Evolutionary conservation across 345 rosid genomes (phyloP), one percentile per base, ranked within the genome.

Genomic region (Viola odorata): DNA sequence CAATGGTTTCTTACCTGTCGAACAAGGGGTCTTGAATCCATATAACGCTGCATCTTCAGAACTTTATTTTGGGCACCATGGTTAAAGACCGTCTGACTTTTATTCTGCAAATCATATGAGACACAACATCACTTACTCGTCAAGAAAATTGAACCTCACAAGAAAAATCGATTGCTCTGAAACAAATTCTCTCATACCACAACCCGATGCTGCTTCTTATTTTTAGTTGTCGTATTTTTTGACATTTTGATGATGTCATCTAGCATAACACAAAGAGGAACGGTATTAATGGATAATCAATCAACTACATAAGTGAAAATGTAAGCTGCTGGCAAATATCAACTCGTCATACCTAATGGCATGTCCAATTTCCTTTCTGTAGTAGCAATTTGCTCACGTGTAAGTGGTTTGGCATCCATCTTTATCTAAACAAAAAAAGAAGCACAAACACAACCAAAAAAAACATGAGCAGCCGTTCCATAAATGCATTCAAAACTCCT

Each of bases 191-290:
- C 45, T 23, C 81, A 66, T 67, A 89, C 96, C 6, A 79, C 75
- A 23, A 71, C 60, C 58, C 95, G 73, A 36, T 8, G 81, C 60
- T 71, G 87, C 69, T 80, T 74, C 78, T 87, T 89, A 53, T 71
- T 37, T 50, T 78, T 81, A 39, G 60, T 63, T 64, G 74, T 63
- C 60, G 74, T 62, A 58, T 68, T 80, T 73, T 91, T 89, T 4
- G 95, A 85, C 92, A 91, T 76, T 65, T 87, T 91, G 71, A 91
- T 85, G 60, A 91, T 86, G 23, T 80, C 95, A 76, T 91, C 96
- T 86, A 53, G 11, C 41, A 48, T 9, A 66, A 54, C 41, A 60
- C 55, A 23, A 23, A 40, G 54, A 53, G 53, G 4, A 64, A 45
- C 41, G 1, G 41, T 13, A 54, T 0, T 2, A 39, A 64, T 57